Base-by-base conservation (phyloP, 2,329 filamentous ascomycete genomes). In the Fusarium mundagurra region DNA sequence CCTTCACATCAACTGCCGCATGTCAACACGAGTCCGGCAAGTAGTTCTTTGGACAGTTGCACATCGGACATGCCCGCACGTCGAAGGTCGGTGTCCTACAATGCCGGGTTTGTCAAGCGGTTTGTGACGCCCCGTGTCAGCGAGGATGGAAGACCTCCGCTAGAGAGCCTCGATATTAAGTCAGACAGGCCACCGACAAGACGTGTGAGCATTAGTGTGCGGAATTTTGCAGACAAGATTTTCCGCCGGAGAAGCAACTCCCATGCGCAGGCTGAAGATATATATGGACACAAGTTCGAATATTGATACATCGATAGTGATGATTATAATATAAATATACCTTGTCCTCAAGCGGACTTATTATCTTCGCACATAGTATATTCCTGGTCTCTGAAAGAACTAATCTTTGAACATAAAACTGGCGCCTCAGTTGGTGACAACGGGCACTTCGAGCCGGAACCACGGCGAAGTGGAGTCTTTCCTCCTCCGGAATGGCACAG, bases 191-290 rank as follows among this genome's bases (percentile, higher is more conserved):
- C 72, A 24, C 64, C 73, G 14, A 75, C 78, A 50, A 75, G 79
- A 67, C 76, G 79, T 24, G 69, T 79, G 54, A 80, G 78, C 48
- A 67, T 80, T 48, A 75, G 76, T 39, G 72, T 80, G 60, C 73
- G 78, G 48, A 72, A 76, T 45, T 72, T 80, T 43, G 75, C 79
- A 45, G 78, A 80, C 33, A 79, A 69, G 33, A 73, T 80, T 39
- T 80, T 80, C 67, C 78, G 78, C 41, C 76, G 77, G 58, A 79
- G 74, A 58, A 77, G 76, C 51, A 78, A 76, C 65, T 79, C 77
- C 14, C 75, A 77, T 54, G 76, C 70, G 53, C 77, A 79, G 64
- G 67, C 62, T 59, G 77, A 79, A 57, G 73, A 79, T 55, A 48
- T 68, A 60, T 75, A 75, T 31, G 55, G 54, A 69, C 72, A 71